Percentiles rank a stretch among this genome's conserved stretches.
Conservation (phyloP, 1,284 basidiomycete genomes). For the Microbotryomycetes sp. region DNA sequence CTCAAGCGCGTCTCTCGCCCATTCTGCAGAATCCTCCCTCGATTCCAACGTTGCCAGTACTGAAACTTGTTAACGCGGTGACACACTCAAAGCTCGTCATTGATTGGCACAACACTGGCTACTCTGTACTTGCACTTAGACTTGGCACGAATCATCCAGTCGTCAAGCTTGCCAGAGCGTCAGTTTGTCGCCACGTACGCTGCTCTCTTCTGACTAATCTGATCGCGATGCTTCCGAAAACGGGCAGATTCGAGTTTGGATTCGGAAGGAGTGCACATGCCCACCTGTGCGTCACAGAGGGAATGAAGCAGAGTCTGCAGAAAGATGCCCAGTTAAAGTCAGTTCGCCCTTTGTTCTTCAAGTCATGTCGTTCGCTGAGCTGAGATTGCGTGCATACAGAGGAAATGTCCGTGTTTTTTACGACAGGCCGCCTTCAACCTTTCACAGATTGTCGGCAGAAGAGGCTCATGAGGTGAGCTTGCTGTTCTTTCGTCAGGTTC, state of each 20-base stretch:
- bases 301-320: constrained; percentile 68
- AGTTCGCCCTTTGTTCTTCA: constrained; percentile 41
- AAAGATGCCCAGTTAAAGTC: constrained; percentile 71
- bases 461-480: constrained; percentile 64
- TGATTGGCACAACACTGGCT: constrained; percentile 98
- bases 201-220: neutral
- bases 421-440: constrained; percentile 77
- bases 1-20: constrained; percentile 12
- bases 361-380: neutral
- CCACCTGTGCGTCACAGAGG: constrained; percentile 88
- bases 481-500: too few relatives aligned
- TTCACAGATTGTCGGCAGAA: constrained; percentile 60
- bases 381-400: constrained; percentile 47
- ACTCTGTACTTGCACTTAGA: constrained; percentile 81
- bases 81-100: constrained; percentile 80
- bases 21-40: constrained; percentile 80
- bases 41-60: constrained; percentile 84
- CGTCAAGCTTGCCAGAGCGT: constrained; percentile 70
- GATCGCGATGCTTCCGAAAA: neutral
- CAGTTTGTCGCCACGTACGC: constrained; percentile 20
- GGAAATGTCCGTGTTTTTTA: constrained; percentile 71
- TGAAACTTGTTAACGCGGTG: constrained; percentile 58
- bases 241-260: constrained; percentile 65
- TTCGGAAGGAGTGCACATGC: constrained; percentile 77
- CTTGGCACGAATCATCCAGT: constrained; percentile 62